Percentiles rank a stretch among this genome's conserved stretches.
Conservation (phyloP, 1,139 yeast genomes). For the Saccharomyces uvarum region DNA sequence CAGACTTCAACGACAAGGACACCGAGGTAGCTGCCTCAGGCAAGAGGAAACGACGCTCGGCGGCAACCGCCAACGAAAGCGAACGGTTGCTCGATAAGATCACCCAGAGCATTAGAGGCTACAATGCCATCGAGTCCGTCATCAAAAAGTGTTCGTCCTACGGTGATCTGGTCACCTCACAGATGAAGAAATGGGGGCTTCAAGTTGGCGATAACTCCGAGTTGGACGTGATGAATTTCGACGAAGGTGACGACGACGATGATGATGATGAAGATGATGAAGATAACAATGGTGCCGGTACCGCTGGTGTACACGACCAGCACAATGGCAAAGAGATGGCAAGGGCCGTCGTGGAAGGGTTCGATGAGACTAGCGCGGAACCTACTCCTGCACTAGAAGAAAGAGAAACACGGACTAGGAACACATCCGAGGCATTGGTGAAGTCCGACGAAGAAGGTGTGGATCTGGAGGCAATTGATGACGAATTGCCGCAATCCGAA, state of each 20-base stretch:
- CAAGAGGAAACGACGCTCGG: conserved; percentile 32
- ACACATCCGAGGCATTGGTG: neutral
- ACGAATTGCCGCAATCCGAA: conserved; percentile 16
- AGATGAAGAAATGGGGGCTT: conserved; percentile 84
- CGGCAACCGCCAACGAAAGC: conserved; percentile 55
- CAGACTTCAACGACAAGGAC: conserved; percentile 39
- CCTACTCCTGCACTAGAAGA: neutral
- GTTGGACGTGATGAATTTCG: conserved; percentile 30
- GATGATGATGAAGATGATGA: conserved; percentile 28
- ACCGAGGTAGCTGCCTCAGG: conserved; percentile 17
- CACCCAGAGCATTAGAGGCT: conserved; percentile 67
- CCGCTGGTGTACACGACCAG: conserved; percentile 14
- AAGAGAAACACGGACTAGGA: conserved; percentile 17
- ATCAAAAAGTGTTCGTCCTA: conserved; percentile 75
- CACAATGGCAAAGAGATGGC: neutral
- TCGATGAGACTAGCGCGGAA: conserved; percentile 12
- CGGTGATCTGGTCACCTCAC: conserved; percentile 61
- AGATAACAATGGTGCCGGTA: conserved; percentile 39
- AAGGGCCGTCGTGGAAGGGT: conserved; percentile 19
- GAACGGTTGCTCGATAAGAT: conserved; percentile 69
- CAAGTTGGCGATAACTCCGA: conserved; percentile 43
- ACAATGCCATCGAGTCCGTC: conserved; percentile 86
- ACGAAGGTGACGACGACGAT: conserved; percentile 29
- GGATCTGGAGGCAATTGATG: conserved; percentile 38
- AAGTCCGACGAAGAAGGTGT: conserved; percentile 48